phyloP scores from a whole-genome alignment of 371 early-diverging fungal species.

The Rhizomucor miehei region DNA sequence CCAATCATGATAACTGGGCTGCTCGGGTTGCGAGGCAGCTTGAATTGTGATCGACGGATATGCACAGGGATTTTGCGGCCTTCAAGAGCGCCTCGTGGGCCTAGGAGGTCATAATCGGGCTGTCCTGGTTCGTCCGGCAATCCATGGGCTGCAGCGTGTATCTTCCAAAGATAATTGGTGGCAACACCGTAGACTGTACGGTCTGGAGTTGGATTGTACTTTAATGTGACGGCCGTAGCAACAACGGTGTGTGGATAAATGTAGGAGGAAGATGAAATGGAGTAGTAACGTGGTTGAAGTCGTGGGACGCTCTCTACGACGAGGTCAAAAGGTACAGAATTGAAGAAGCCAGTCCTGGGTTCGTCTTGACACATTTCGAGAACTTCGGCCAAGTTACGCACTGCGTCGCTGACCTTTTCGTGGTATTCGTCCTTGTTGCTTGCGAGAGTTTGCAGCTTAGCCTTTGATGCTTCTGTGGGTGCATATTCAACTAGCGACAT shows the following conservation, averaged over 20 bases:
- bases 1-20: slow-evolving; percentile 93
- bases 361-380: slow-evolving; percentile 25
- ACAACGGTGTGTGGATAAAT: slow-evolving; percentile 64
- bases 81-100: slow-evolving; percentile 21
- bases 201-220: slow-evolving; percentile 56
- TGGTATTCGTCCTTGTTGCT: slow-evolving; percentile 67
- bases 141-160: slow-evolving; percentile 25
- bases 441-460: slow-evolving; percentile 49
- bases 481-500: slow-evolving; percentile 48
- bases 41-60: slow-evolving; percentile 81
- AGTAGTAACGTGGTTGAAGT: slow-evolving; percentile 87
- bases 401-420: slow-evolving; percentile 51
- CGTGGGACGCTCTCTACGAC: slow-evolving; percentile 76
- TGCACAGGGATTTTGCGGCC: slow-evolving; percentile 73
- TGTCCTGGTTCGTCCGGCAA: background rate
- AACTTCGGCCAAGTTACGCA: slow-evolving; percentile 59
- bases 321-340: slow-evolving; percentile 55
- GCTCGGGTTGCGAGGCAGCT: slow-evolving; percentile 66
- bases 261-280: slow-evolving; percentile 81
- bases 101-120: slow-evolving; percentile 26
- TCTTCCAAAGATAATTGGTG: slow-evolving; percentile 64
- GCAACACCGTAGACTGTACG: slow-evolving; percentile 65
- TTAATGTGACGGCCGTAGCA: slow-evolving; percentile 84
- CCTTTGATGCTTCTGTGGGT: slow-evolving; percentile 43
- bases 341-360: slow-evolving; percentile 18